Conservation (phyloP, 1,284 basidiomycete species). For the Leccinum subrobustum region DNA sequence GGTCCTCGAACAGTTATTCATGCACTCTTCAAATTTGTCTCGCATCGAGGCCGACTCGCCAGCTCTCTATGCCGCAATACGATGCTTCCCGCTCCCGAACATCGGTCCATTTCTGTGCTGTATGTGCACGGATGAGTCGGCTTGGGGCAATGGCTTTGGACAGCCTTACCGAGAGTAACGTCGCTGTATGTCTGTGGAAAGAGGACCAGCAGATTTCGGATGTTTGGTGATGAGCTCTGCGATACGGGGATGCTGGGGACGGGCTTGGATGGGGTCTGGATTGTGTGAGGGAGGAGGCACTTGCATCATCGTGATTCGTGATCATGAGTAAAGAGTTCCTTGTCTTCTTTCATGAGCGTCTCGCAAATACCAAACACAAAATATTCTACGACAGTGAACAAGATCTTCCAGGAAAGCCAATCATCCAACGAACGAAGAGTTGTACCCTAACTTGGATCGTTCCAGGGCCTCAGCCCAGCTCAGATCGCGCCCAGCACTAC, state of each 20-base stretch:
- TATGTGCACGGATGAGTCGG: background rate
- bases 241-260: conserved; percentile 19
- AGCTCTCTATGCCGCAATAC: conserved; percentile 59
- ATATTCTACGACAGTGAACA: too few relatives aligned
- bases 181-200: conserved; percentile 66
- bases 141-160: background rate
- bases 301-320: conserved; percentile 17
- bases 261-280: background rate
- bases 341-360: too few relatives aligned
- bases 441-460: too few relatives aligned
- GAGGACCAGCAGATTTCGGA: conserved; percentile 45
- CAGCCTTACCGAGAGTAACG: conserved; percentile 45
- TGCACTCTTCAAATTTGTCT: conserved; percentile 55
- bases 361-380: too few relatives aligned
- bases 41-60: conserved; percentile 54
- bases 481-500: too few relatives aligned
- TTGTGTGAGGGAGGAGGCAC: background rate
- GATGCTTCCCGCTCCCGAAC: conserved; percentile 70
- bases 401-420: too few relatives aligned
- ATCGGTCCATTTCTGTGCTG: conserved; percentile 71
- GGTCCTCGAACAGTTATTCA: conserved; percentile 58
- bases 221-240: conserved; percentile 46
- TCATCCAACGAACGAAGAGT: too few relatives aligned
- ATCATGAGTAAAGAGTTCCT: background rate
- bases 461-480: too few relatives aligned